Conservation (phyloP, 805 yeast species). For the Barnettozyma sucrosica region DNA sequence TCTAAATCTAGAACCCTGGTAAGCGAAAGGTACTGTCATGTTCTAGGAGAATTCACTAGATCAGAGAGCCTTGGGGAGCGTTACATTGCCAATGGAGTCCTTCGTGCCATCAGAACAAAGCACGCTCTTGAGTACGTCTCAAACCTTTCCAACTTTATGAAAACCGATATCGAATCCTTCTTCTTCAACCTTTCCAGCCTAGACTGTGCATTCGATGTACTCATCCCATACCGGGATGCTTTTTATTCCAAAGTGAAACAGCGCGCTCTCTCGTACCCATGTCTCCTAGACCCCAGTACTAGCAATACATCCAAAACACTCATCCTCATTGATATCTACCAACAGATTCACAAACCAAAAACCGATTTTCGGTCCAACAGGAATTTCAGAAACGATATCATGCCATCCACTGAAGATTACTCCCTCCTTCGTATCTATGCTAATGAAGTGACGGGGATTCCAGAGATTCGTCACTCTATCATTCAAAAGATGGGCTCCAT, state of each 20-base stretch:
- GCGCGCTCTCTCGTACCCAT: not conserved
- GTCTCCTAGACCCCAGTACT: not conserved
- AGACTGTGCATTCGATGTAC: slow-evolving; percentile 18
- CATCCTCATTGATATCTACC: not conserved
- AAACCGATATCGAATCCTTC: slow-evolving; percentile 11
- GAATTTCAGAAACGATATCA: slow-evolving; percentile 6
- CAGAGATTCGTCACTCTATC: slow-evolving; percentile 7
- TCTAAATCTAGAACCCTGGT: not conserved
- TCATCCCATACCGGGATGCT: slow-evolving; percentile 13
- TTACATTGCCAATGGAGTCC: slow-evolving; percentile 2
- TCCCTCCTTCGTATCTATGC: slow-evolving; percentile 10
- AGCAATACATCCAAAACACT: not conserved
- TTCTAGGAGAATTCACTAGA: not conserved
- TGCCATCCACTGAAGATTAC: slow-evolving; percentile 10
- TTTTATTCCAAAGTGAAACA: not conserved
- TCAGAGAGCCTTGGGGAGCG: not conserved
- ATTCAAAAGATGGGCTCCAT: slow-evolving; percentile 4
- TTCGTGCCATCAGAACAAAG: slow-evolving; percentile 2
- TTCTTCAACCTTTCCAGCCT: slow-evolving; percentile 7
- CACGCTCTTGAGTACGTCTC: not conserved
- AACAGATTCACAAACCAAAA: not conserved
- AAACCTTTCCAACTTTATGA: not conserved
- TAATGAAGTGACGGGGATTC: slow-evolving; percentile 7
- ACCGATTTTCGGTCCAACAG: slow-evolving; percentile 6
- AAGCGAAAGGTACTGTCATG: not conserved